Evolutionary conservation across 108 stramenopile species (phyloP).

Genomic region (Aureococcus anophagefferens): DNA sequence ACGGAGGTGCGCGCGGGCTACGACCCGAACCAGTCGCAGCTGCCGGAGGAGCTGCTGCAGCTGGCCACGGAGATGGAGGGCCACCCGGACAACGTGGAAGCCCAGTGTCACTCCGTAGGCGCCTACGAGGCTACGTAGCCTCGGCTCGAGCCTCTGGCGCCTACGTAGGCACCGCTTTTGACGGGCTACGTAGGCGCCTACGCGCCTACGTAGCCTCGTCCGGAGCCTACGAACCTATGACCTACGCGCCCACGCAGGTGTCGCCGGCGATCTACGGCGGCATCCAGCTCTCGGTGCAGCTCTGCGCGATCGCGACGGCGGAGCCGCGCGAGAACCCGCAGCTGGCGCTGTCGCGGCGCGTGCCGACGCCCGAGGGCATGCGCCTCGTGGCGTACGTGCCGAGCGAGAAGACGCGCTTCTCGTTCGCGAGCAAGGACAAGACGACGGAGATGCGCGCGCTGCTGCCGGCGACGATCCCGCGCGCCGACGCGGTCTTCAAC

Average conservation of each 20-base stretch:
- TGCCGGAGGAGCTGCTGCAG: slow-evolving; percentile 80
- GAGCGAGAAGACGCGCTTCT: slow-evolving; percentile 48
- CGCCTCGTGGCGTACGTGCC: slow-evolving; percentile 95
- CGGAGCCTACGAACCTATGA: no score
- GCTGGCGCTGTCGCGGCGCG: slow-evolving; percentile 87
- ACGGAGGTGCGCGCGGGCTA: no score
- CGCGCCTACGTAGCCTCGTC: no score
- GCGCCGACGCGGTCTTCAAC: slow-evolving; percentile 87
- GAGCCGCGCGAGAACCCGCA: slow-evolving; percentile 46
- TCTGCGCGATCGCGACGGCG: neutral
- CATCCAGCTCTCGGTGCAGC: slow-evolving; percentile 92
- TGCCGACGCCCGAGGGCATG: slow-evolving; percentile 70
- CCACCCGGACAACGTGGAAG: slow-evolving; percentile 97
- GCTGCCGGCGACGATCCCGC: slow-evolving; percentile 56
- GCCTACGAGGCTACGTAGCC: no score
- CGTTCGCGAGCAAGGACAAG: slow-evolving; percentile 49
- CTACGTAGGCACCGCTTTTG: no score
- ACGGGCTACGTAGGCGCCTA: no score
- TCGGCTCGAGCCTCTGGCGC: no score
- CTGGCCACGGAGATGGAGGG: slow-evolving; percentile 95
- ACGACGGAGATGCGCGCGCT: slow-evolving; percentile 58
- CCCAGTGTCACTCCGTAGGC: no score
- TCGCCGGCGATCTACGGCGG: slow-evolving; percentile 97
- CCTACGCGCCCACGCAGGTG: no score
- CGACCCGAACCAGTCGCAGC: no score